Evolutionary conservation across 1,284 basidiomycete genomes (phyloP).

Genomic region (Vanrija pseudolonga): DNA sequence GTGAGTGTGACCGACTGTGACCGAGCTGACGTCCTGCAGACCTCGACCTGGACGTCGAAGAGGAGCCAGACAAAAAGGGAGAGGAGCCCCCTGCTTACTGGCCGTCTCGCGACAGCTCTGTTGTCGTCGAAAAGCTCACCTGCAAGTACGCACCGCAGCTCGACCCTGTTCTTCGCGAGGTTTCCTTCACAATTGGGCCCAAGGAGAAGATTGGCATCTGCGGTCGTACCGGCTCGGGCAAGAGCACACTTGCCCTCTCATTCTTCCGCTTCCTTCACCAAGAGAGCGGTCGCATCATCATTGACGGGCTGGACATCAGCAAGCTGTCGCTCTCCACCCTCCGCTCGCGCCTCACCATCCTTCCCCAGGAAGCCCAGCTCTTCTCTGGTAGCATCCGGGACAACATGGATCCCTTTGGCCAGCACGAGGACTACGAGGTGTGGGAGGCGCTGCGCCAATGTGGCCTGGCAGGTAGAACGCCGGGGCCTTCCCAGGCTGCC

Average conservation of each 20-base stretch:
- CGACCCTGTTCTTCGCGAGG: constrained; percentile 52
- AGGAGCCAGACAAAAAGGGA: constrained; percentile 45
- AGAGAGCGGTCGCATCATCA: constrained; percentile 45
- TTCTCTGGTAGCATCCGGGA: constrained; percentile 51
- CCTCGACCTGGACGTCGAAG: constrained; percentile 51
- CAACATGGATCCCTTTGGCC: constrained; percentile 53
- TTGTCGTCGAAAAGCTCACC: constrained; percentile 51
- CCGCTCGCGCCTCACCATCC: constrained; percentile 53
- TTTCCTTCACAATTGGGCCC: constrained; percentile 52
- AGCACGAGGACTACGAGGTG: constrained; percentile 52
- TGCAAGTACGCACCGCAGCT: constrained; percentile 53
- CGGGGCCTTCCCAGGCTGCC: constrained; percentile 30
- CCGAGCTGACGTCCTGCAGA: constrained; percentile 26
- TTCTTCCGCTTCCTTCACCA: constrained; percentile 55
- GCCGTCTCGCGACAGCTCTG: constrained; percentile 50
- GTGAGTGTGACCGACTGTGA: constrained; percentile 22
- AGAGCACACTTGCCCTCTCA: constrained; percentile 47
- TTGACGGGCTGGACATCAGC: constrained; percentile 53
- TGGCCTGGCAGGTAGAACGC: constrained; percentile 47
- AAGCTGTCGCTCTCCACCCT: constrained; percentile 51
- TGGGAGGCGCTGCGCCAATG: constrained; percentile 55
- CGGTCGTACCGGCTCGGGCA: constrained; percentile 53
- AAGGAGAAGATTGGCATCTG: constrained; percentile 56
- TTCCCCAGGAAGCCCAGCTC: constrained; percentile 54
- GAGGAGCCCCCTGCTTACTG: constrained; percentile 53